Evolutionary conservation across 2,329 filamentous ascomycete genomes (phyloP).

Genomic region (Penicillium psychrosexuale): DNA sequence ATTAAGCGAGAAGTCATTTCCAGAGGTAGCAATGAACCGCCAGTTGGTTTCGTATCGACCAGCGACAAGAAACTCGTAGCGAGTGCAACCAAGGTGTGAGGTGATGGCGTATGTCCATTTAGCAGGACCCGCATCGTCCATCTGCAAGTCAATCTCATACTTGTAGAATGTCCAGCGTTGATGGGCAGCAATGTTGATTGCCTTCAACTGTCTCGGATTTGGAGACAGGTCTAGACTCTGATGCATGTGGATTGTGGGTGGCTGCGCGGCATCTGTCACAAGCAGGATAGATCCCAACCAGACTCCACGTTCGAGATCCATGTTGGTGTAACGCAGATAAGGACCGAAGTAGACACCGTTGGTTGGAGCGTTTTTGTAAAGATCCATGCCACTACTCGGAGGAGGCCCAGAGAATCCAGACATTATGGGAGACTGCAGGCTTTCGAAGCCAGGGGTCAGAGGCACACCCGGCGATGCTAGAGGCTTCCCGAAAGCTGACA

Average conservation of each 20-base stretch:
- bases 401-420: constrained; percentile 88
- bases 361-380: constrained; percentile 89
- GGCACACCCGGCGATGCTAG: constrained; percentile 78
- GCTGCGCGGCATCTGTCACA: constrained; percentile 84
- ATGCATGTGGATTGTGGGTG: constrained; percentile 94
- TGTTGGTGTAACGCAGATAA: constrained; percentile 92
- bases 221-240: constrained; percentile 86
- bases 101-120: constrained; percentile 99
- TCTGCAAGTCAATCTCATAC: constrained; percentile 84
- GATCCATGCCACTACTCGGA: constrained; percentile 80
- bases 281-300: constrained; percentile 95
- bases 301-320: constrained; percentile 85
- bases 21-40: constrained; percentile 94
- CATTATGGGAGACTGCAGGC: constrained; percentile 68
- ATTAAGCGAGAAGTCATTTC: constrained; percentile 89
- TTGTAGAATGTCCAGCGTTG: constrained; percentile 95
- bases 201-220: constrained; percentile 81
- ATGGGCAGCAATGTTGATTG: constrained; percentile 79
- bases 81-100: constrained; percentile 93
- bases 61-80: constrained; percentile 94
- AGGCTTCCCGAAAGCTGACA: constrained; percentile 54
- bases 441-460: constrained; percentile 80
- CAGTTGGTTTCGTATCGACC: constrained; percentile 86
- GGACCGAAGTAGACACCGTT: constrained; percentile 98
- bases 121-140: constrained; percentile 73